A percentile compares a stretch with the other conserved stretches of the same genome.
These are phyloP conservation scores for Allodekkera sacchari DNA, from an alignment of 805 yeast genomes.

Conservation along the genomic window DNA sequence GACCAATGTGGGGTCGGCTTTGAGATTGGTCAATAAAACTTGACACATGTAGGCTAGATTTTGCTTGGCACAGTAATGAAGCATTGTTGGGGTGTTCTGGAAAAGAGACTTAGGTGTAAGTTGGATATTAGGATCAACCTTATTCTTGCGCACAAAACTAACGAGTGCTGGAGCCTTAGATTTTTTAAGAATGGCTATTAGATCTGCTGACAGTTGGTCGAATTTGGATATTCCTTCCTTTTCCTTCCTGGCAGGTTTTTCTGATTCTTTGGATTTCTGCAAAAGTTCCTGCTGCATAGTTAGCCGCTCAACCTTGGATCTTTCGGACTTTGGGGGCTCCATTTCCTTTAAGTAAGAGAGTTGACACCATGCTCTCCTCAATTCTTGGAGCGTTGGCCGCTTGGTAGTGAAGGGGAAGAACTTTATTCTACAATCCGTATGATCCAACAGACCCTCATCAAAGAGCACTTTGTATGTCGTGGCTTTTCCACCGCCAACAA, in stretches of 20 bases:
- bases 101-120: conserved; percentile 51
- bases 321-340: conserved; percentile 45
- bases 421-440: conserved; percentile 60
- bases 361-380: conserved; percentile 78
- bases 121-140: conserved; percentile 41
- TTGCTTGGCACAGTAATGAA: conserved; percentile 70
- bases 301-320: conserved; percentile 17
- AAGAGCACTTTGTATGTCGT: conserved; percentile 55
- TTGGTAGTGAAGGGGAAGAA: conserved; percentile 83
- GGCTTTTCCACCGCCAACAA: conserved; percentile 73
- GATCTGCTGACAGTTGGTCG: conserved; percentile 49
- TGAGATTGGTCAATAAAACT: conserved; percentile 50
- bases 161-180: conserved; percentile 71
- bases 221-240: conserved; percentile 13
- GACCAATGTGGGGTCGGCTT: conserved; percentile 57
- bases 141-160: conserved; percentile 50
- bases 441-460: conserved; percentile 37
- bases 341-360: conserved; percentile 51
- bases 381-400: conserved; percentile 74
- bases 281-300: conserved; percentile 24
- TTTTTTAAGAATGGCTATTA: conserved; percentile 53
- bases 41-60: conserved; percentile 62
- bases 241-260: conserved; percentile 8
- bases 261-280: conserved; percentile 19
- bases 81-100: conserved; percentile 54